A percentile compares a stretch with the other conserved stretches of the same genome.
phyloP scores from a whole-genome alignment of 2,329 filamentous ascomycete species.

The Monosporascus ibericus region DNA sequence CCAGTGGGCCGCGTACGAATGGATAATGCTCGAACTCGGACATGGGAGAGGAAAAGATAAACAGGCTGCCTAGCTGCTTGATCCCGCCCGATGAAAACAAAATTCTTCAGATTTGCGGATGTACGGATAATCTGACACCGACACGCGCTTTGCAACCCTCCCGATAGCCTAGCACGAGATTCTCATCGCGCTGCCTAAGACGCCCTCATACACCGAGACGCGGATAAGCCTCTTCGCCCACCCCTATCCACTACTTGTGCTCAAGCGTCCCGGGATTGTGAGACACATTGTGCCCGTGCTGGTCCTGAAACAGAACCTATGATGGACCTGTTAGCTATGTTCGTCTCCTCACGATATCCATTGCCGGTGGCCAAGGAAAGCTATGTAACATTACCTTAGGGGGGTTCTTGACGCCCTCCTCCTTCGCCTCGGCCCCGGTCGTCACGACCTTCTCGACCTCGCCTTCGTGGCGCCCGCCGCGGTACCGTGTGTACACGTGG shows the following conservation, averaged over 20 bases:
- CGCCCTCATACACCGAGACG: too few relatives aligned
- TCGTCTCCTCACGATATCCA: too few relatives aligned
- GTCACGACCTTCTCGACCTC: conserved; percentile 32
- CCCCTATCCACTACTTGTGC: conserved; percentile 12
- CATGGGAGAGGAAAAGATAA: conserved; percentile 17
- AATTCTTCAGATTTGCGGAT: too few relatives aligned
- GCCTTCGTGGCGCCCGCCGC: conserved; percentile 33
- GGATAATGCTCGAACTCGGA: conserved; percentile 63
- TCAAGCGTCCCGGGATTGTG: conserved; percentile 32
- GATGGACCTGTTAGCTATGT: conserved; percentile 1
- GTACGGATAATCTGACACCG: too few relatives aligned
- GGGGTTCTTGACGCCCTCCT: conserved; percentile 32
- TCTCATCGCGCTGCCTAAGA: too few relatives aligned
- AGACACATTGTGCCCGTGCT: conserved; percentile 31
- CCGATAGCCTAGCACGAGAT: too few relatives aligned
- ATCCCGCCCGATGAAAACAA: too few relatives aligned
- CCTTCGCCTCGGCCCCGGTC: conserved; percentile 27
- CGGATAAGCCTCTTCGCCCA: too few relatives aligned
- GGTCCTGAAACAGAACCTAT: conserved; percentile 32
- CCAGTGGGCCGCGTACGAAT: conserved; percentile 90
- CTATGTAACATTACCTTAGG: conserved; percentile 27
- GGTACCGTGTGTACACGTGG: conserved; percentile 32
- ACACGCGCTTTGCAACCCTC: too few relatives aligned
- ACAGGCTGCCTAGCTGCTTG: too few relatives aligned
- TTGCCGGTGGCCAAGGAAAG: not conserved